Conservation (phyloP, 768 basidiomycete genomes). For the Peribolospora kevripleyi region DNA sequence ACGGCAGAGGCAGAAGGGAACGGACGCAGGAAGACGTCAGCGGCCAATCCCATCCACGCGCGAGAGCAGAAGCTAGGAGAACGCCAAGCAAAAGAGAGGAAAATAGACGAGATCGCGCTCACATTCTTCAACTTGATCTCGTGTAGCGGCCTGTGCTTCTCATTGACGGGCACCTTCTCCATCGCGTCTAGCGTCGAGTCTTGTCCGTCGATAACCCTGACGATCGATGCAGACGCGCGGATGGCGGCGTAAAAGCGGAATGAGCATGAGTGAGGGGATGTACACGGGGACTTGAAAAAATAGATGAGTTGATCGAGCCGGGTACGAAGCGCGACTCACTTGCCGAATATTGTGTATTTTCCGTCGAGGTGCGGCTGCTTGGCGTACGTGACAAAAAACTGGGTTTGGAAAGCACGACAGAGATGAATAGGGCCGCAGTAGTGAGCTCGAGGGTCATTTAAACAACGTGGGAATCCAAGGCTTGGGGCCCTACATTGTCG, state of each 20-base stretch:
- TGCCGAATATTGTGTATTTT: slow-evolving; percentile 75
- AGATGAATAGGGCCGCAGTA: too few relatives aligned
- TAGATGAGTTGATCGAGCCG: not conserved
- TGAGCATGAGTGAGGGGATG: not conserved
- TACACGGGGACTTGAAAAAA: not conserved
- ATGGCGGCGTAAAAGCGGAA: not conserved
- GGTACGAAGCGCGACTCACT: slow-evolving; percentile 19
- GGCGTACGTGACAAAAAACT: slow-evolving; percentile 70
- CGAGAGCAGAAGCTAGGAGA: not conserved
- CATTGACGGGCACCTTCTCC: slow-evolving; percentile 71
- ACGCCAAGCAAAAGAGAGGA: not conserved
- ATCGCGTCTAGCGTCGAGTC: slow-evolving; percentile 83
- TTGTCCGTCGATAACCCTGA: slow-evolving; percentile 76
- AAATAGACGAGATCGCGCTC: slow-evolving; percentile 17
- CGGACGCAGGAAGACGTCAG: slow-evolving; percentile 1
- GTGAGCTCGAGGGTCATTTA: too few relatives aligned
- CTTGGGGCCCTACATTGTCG: too few relatives aligned
- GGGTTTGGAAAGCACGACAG: slow-evolving; percentile 12
- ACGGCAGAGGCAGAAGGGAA: not conserved
- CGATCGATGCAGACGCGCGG: not conserved
- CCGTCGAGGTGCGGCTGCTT: slow-evolving; percentile 87
- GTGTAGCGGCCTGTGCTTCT: slow-evolving; percentile 63
- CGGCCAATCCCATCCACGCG: not conserved
- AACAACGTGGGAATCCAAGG: too few relatives aligned
- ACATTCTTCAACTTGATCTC: slow-evolving; percentile 68